Conservation (phyloP, 1,284 basidiomycete species). For the Chondrostereum purpureum region DNA sequence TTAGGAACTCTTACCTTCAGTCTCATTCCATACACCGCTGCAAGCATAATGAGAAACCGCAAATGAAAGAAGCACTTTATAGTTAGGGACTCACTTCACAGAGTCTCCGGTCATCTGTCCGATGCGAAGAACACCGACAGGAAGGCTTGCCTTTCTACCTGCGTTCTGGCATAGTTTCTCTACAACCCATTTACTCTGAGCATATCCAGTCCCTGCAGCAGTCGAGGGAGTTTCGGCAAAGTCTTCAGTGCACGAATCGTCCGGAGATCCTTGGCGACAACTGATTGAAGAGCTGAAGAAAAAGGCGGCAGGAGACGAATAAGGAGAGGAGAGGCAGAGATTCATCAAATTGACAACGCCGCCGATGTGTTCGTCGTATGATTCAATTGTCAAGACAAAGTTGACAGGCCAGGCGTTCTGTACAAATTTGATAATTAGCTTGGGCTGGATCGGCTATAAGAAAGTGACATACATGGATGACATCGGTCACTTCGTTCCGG, state of each 20-base stretch:
- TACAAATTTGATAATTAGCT: slow-evolving; percentile 1
- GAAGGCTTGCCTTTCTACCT: slow-evolving; percentile 23
- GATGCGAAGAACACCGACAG: slow-evolving; percentile 37
- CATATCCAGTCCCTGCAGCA: slow-evolving; percentile 48
- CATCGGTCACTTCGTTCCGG: slow-evolving; percentile 28
- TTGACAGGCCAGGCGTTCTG: slow-evolving; percentile 45
- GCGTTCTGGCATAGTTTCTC: slow-evolving; percentile 48
- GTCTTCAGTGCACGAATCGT: slow-evolving; percentile 29
- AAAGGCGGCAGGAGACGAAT: slow-evolving; percentile 32
- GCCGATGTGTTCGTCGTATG: slow-evolving; percentile 44
- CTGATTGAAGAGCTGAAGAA: slow-evolving; percentile 56
- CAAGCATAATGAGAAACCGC: background rate
- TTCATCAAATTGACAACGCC: slow-evolving; percentile 50
- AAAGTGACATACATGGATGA: slow-evolving; percentile 40
- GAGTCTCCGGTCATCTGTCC: slow-evolving; percentile 52
- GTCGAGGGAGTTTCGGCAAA: slow-evolving; percentile 29
- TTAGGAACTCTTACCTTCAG: slow-evolving; percentile 51
- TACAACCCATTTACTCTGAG: slow-evolving; percentile 53
- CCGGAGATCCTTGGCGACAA: slow-evolving; percentile 23
- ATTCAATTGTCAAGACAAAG: slow-evolving; percentile 38
- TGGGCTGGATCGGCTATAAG: slow-evolving; percentile 11
- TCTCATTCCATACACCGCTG: slow-evolving; percentile 56
- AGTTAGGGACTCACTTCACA: slow-evolving; percentile 13
- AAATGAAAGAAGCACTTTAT: slow-evolving; percentile 1
- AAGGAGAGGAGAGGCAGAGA: slow-evolving; percentile 37